Percentiles rank a stretch among this genome's conserved stretches.
These are phyloP conservation scores for Amanita rubescens DNA, from an alignment of 768 basidiomycete species.

Conservation along the genomic window DNA sequence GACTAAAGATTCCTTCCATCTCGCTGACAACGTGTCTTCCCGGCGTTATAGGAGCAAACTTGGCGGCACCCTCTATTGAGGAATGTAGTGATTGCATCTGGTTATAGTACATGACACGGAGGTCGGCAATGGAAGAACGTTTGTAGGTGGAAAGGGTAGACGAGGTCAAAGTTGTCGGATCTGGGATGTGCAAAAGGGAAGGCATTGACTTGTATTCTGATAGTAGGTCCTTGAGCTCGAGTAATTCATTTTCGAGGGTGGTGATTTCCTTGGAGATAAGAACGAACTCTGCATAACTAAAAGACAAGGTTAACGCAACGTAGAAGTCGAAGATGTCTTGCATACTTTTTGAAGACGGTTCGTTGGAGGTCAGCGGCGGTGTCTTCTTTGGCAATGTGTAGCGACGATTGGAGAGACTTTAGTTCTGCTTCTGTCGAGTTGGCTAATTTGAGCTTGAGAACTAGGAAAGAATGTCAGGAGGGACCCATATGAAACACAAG, in stretches of 20 bases:
- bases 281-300: conserved; percentile 94
- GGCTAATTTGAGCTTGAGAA: conserved; percentile 79
- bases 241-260: conserved; percentile 93
- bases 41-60: conserved; percentile 86
- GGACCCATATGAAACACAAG: neutral
- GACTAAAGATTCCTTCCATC: conserved; percentile 70
- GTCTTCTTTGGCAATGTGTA: conserved; percentile 62
- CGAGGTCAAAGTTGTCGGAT: conserved; percentile 56
- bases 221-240: conserved; percentile 90
- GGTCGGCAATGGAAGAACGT: conserved; percentile 93
- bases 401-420: conserved; percentile 65
- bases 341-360: conserved; percentile 91
- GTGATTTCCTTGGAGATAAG: conserved; percentile 96
- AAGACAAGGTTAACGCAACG: neutral
- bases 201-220: conserved; percentile 97
- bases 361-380: conserved; percentile 78
- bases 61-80: conserved; percentile 89
- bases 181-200: conserved; percentile 84
- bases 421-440: conserved; percentile 84
- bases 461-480: conserved; percentile 27
- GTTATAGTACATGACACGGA: conserved; percentile 87
- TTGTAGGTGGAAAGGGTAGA: conserved; percentile 35
- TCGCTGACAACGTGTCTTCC: conserved; percentile 90
- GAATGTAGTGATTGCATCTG: conserved; percentile 90
- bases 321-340: neutral